Evolutionary conservation across 1,284 basidiomycete species (phyloP).

Genomic region (Phlebopus sp.): DNA sequence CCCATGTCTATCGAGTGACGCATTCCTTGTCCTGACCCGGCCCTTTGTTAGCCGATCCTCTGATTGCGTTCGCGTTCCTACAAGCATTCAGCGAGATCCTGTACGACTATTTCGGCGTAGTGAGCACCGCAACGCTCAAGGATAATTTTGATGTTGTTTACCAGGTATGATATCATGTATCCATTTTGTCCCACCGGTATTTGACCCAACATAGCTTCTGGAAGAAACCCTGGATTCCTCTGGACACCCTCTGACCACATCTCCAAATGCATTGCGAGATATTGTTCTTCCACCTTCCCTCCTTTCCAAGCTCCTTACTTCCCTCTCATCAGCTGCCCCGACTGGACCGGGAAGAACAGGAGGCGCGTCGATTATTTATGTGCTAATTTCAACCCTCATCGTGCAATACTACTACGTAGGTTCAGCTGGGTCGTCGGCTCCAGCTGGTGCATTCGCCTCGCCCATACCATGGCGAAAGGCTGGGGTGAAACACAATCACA

Average conservation of each 20-base stretch:
- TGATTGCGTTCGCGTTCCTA: conserved; percentile 88
- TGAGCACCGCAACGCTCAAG: conserved; percentile 67
- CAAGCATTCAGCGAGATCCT: conserved; percentile 83
- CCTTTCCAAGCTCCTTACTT: conserved; percentile 74
- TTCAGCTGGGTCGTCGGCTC: conserved; percentile 37
- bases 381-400: conserved; percentile 27
- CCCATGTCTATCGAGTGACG: background rate
- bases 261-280: conserved; percentile 87
- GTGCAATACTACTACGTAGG: conserved; percentile 27
- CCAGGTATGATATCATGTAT: conserved; percentile 53
- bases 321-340: conserved; percentile 43
- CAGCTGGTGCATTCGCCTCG: conserved; percentile 78
- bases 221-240: conserved; percentile 94
- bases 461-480: conserved; percentile 94
- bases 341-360: conserved; percentile 27
- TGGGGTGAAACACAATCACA: conserved; percentile 81
- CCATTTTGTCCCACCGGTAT: too few relatives aligned
- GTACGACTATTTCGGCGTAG: conserved; percentile 74
- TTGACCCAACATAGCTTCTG: conserved; percentile 57
- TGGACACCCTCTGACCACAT: conserved; percentile 93
- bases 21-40: background rate
- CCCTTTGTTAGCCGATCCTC: conserved; percentile 68
- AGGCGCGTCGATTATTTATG: conserved; percentile 41
- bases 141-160: conserved; percentile 97
- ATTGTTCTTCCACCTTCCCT: conserved; percentile 88